Base-by-base conservation (phyloP, 768 basidiomycete species). In the Leccinum truebloodii region DNA sequence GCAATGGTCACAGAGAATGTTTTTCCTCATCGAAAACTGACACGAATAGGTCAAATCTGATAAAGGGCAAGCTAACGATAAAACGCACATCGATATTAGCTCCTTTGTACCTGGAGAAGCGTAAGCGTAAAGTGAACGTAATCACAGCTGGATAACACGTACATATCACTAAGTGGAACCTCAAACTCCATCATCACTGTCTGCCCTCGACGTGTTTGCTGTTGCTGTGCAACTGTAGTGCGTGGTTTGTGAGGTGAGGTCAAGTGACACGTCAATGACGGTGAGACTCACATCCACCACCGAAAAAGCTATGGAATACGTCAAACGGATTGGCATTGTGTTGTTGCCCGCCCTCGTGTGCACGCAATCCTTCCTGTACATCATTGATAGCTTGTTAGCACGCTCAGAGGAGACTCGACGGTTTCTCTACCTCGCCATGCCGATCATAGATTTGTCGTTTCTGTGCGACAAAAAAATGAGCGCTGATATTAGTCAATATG, bases 1-100 rank as follows among this genome's bases (percentile, higher is more conserved):
- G 77, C 97, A 99, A 71, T 97, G 92, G 74, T 98, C 95, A 70
- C 97, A 99, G 18, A 99, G 87, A 37, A 96, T 86, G 56, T 87
- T 86, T 72, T 96, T 95, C 73, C 88, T 90, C 71, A 98, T 82
- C 79, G 91, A 89, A 75, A 99, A 96, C 94, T 98, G 65, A 13
- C 1, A 1, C 4, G 6, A 39, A 63, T 49, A n/a, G 24, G 44
- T 71, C 37, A 69, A 24, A 6, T 18, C 2, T 28, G 16, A 16
- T 20, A 12, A 9, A 14, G 9, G 35, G 13, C 5, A 14, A 37
- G 58, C 1, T 32, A 51, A 60, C 14, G 20, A 16, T 28, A 51
- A n/a, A 46, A 73, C 82, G 53, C 54, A 82, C 95, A 73, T 97
- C 96, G 66, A 96, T 87, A 63, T 82, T 90, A 12, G 88, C 83